Base-by-base conservation (phyloP, 2,329 filamentous ascomycete species). In the Penicillium sp. region DNA sequence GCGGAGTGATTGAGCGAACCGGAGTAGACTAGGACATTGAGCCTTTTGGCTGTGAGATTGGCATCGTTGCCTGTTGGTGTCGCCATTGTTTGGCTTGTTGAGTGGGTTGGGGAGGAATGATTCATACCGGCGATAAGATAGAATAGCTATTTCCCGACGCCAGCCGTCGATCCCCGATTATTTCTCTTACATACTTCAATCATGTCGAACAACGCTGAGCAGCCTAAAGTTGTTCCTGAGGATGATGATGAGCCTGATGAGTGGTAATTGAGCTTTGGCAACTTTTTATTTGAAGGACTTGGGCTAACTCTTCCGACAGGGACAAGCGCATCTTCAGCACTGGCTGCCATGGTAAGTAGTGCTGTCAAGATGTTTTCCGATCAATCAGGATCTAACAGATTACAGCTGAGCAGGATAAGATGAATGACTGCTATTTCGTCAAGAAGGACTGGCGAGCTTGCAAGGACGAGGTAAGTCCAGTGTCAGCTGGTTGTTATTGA, bases 251-350 rank as follows among this genome's bases (percentile, higher is more conserved):
- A 97, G 76, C 91, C 91, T 4, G 95, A 98, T 82, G 93, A 96
- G 59, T 98, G 93, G 95, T 98, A 80, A 76, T 85, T 49, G 33
- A 27, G 10, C 10, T 13, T 31, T 19, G 14, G 9, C 11, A 39
- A 55, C 53, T 23, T 16, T 51, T 6, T 23, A 69, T n/a, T 4
- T 1, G 19, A 21, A 21, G 62, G 37, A 44, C 25, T 50, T 39
- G 39, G 46, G 50, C 64, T 66, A 53, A 70, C 43, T 44, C 44
- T 67, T 60, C 55, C 42, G 66, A 58, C 72, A 98, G 93, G 93
- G 93, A 98, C 80, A 93, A 96, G 84, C 85, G 95, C 72, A 98
- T 98, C 76, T 96, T 92, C 80, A 96, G 92, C 80, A 98, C 93
- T 3, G 95, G 93, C 57, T 98, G 93, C 72, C 86, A 92, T 76